These are phyloP conservation scores for Teratosphaeria zuluensis DNA, from an alignment of 2,329 filamentous ascomycete genomes.

Conservation along the genomic window DNA sequence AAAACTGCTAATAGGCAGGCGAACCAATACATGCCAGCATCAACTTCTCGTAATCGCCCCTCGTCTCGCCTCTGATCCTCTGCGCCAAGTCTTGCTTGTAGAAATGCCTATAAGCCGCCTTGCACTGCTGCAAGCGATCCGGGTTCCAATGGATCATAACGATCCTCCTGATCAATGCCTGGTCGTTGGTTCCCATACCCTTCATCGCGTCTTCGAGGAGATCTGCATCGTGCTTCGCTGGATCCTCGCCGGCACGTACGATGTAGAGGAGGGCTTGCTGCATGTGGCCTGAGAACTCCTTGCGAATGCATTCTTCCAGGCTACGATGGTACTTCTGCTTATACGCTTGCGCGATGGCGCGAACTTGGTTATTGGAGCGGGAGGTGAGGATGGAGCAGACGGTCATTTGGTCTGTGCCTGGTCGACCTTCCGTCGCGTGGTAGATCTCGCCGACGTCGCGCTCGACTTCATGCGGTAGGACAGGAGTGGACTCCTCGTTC, in stretches of 20 bases:
- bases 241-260: slow-evolving; percentile 66
- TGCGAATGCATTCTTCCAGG: slow-evolving; percentile 65
- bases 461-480: slow-evolving; percentile 64
- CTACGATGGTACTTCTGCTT: slow-evolving; percentile 59
- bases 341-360: slow-evolving; percentile 70
- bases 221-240: slow-evolving; percentile 71
- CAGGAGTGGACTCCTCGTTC: slow-evolving; percentile 66
- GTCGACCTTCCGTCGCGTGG: slow-evolving; percentile 60
- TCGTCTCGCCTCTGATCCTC: slow-evolving; percentile 73
- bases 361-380: slow-evolving; percentile 72
- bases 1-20: neutral
- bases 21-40: slow-evolving; percentile 51
- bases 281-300: slow-evolving; percentile 90
- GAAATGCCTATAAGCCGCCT: slow-evolving; percentile 62
- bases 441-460: slow-evolving; percentile 69
- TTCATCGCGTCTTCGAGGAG: slow-evolving; percentile 81
- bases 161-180: slow-evolving; percentile 65
- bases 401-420: slow-evolving; percentile 57
- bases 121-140: slow-evolving; percentile 64
- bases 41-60: slow-evolving; percentile 68
- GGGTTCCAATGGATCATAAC: slow-evolving; percentile 78
- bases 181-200: slow-evolving; percentile 78
- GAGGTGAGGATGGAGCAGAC: slow-evolving; percentile 71
- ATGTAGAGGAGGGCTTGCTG: slow-evolving; percentile 72
- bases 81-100: slow-evolving; percentile 58